phyloP scores from a whole-genome alignment of 306 rosid species.

The Aeschynomene evenia region DNA sequence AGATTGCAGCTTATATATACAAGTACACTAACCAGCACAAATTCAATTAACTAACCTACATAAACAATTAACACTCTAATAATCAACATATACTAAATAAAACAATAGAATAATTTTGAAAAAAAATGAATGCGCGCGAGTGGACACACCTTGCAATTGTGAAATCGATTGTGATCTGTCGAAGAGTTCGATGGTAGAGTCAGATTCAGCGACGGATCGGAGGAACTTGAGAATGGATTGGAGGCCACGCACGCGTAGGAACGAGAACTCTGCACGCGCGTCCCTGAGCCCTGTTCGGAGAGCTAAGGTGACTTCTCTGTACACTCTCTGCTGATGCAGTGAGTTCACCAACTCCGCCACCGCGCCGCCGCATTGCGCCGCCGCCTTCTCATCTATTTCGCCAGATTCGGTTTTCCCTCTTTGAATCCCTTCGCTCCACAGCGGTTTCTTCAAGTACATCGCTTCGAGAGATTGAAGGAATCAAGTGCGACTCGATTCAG shows the following conservation, averaged over 20 bases:
- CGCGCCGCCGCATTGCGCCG: conserved; percentile 24
- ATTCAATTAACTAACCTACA: too few species aligned
- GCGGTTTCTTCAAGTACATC: conserved; percentile 74
- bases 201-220: conserved; percentile 70
- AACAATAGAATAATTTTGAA: background rate
- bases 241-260: conserved; percentile 84
- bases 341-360: conserved; percentile 56
- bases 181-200: conserved; percentile 63
- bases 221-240: conserved; percentile 82
- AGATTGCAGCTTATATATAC: too few species aligned
- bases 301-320: conserved; percentile 78
- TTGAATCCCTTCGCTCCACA: conserved; percentile 63
- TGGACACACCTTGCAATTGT: conserved; percentile 61
- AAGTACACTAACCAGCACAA: too few species aligned
- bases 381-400: conserved; percentile 20
- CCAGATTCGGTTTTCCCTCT: conserved; percentile 33
- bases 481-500: background rate
- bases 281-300: conserved; percentile 78
- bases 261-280: conserved; percentile 82
- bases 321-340: conserved; percentile 62
- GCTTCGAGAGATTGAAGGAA: background rate
- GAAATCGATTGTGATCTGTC: conserved; percentile 66
- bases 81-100: background rate
- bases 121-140: background rate
- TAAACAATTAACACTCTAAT: too few species aligned